Conservation (phyloP, 176 grass and related monocot genomes). For the Carex myosuroides region DNA sequence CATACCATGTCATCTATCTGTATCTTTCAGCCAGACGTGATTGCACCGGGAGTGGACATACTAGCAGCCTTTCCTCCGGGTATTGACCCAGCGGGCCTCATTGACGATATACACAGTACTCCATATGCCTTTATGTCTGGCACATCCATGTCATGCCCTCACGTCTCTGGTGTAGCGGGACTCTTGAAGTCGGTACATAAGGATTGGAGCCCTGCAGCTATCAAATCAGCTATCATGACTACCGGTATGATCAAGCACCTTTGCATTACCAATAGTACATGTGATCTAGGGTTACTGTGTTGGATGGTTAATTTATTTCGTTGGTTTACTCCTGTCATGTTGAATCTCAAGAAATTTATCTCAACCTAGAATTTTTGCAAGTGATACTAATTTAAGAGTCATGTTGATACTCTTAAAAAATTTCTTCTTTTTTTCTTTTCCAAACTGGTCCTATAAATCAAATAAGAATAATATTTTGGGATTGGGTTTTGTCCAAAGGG, state of each 20-base stretch:
- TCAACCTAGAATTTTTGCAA: not conserved
- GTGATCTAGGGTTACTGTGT: not conserved
- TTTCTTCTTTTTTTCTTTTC: no score
- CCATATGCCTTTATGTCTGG: slow-evolving; percentile 23
- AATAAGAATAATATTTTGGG: not conserved
- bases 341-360: not conserved
- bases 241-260: slow-evolving; percentile 20
- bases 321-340: not conserved
- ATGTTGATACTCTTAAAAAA: no score
- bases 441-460: not conserved
- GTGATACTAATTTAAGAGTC: no score
- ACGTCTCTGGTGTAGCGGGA: slow-evolving; percentile 25
- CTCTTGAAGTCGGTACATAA: slow-evolving; percentile 25
- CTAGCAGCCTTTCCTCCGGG: slow-evolving; percentile 23
- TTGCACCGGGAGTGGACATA: slow-evolving; percentile 26
- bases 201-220: slow-evolving; percentile 33
- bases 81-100: not conserved
- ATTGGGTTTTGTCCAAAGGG: not conserved
- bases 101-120: not conserved
- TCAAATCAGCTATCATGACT: slow-evolving; percentile 36
- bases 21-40: slow-evolving; percentile 27
- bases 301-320: not conserved
- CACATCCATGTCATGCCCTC: slow-evolving; percentile 40
- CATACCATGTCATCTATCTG: not conserved
- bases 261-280: not conserved